phyloP scores from a whole-genome alignment of 169 alveolate genomes.

The Plasmodium coatneyi region DNA sequence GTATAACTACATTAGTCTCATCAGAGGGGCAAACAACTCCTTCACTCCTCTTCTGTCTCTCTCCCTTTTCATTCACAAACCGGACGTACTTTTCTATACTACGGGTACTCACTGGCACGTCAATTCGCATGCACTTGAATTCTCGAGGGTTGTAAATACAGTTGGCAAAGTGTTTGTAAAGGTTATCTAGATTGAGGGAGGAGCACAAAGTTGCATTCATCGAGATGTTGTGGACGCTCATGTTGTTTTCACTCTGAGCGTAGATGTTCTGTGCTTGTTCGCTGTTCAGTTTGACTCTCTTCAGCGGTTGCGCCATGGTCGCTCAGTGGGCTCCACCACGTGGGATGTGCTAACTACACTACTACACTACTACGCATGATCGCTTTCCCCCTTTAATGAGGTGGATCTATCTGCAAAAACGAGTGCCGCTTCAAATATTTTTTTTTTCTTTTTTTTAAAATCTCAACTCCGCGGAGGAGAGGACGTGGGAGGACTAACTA shows the following conservation, averaged over 20 bases:
- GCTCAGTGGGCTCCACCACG: neutral
- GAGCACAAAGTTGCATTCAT: conserved; percentile 80
- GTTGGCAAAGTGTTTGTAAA: conserved; percentile 74
- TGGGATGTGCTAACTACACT: too few species aligned
- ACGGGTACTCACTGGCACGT: conserved; percentile 73
- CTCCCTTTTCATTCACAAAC: neutral
- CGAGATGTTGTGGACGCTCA: conserved; percentile 81
- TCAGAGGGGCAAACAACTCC: neutral
- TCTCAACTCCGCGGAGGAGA: neutral
- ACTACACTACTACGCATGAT: neutral
- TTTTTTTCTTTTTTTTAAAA: too few species aligned
- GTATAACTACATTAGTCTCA: neutral
- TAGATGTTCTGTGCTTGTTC: conserved; percentile 31
- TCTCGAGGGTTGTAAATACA: conserved; percentile 82
- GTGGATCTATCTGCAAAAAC: neutral
- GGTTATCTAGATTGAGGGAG: conserved; percentile 71
- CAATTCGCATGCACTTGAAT: conserved; percentile 84
- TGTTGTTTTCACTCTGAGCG: conserved; percentile 52
- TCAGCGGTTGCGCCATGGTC: conserved; percentile 25
- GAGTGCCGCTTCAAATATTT: neutral
- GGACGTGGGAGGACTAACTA: neutral
- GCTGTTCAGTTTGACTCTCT: conserved; percentile 20
- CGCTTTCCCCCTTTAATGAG: neutral
- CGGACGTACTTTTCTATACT: conserved; percentile 30
- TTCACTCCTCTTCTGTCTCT: neutral